A percentile compares a stretch with the other conserved stretches of the same genome.
Conservation (phyloP, 345 rosid genomes). For the Eucalyptus erythrocorys region DNA sequence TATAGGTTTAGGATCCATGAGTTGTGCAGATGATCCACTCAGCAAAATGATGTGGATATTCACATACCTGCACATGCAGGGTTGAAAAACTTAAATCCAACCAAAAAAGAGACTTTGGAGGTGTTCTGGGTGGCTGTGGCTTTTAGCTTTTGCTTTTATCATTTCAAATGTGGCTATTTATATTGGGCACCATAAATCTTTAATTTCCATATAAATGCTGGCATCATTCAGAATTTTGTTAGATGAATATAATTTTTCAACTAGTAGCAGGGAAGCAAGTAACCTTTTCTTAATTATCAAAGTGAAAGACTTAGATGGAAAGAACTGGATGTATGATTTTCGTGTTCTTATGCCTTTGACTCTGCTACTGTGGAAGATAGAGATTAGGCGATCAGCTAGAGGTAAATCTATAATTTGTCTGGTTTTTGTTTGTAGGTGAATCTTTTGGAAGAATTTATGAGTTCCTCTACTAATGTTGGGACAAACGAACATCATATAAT, state of each 20-base stretch:
- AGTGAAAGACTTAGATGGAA: not conserved
- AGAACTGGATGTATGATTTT: not conserved
- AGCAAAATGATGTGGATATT: not conserved
- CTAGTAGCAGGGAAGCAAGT: not conserved
- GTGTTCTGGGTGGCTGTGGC: not conserved
- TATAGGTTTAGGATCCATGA: not conserved
- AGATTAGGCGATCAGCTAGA: not conserved
- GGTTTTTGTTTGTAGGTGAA: conserved; percentile 38
- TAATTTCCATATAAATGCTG: not conserved
- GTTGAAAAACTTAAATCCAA: not conserved
- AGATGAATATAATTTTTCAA: not conserved
- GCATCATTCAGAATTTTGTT: not conserved
- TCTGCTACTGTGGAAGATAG: not conserved
- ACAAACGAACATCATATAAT: conserved; percentile 33
- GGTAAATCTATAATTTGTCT: not conserved
- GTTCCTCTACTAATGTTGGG: conserved; percentile 27
- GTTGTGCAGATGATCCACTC: not conserved
- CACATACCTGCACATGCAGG: not conserved
- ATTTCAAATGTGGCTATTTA: not conserved
- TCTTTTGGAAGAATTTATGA: conserved; percentile 72
- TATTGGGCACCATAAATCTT: not conserved
- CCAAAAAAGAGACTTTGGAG: not conserved
- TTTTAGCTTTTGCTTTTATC: not conserved
- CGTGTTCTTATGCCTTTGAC: not conserved
- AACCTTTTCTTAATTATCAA: not conserved